A percentile compares a stretch with the other conserved stretches of the same genome.
phyloP scores from a whole-genome alignment of 176 grass and related monocot species.

The Poa annua region DNA sequence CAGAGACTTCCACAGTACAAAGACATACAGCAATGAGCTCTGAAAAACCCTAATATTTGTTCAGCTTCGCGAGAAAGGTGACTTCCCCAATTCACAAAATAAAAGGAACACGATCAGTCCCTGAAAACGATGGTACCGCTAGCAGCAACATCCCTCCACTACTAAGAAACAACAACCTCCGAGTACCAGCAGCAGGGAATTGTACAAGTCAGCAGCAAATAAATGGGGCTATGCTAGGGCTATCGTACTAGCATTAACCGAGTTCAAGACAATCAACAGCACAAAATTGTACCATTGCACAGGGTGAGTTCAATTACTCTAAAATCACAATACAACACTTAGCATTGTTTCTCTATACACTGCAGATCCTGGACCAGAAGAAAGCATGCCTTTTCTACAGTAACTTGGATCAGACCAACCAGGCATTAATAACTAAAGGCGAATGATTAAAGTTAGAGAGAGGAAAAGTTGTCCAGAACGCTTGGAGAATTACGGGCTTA shows the following conservation, averaged over 20 bases:
- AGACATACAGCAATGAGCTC: background rate
- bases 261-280: background rate
- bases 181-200: background rate
- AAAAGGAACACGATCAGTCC: too few species aligned
- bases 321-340: background rate
- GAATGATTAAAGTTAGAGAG: background rate
- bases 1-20: background rate
- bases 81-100: background rate
- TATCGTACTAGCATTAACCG: background rate
- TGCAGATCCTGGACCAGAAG: background rate
- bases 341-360: background rate
- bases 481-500: background rate
- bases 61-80: background rate
- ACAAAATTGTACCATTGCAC: background rate
- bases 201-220: background rate
- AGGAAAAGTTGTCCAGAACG: background rate
- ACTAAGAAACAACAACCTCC: background rate
- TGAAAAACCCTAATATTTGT: background rate
- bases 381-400: background rate
- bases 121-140: background rate
- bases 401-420: conserved; percentile 14
- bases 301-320: conserved; percentile 5
- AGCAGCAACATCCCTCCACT: background rate
- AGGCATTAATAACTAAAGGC: background rate
- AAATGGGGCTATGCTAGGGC: background rate